Conservation (phyloP, 345 rosid genomes). For the Carallia pectinifolia region DNA sequence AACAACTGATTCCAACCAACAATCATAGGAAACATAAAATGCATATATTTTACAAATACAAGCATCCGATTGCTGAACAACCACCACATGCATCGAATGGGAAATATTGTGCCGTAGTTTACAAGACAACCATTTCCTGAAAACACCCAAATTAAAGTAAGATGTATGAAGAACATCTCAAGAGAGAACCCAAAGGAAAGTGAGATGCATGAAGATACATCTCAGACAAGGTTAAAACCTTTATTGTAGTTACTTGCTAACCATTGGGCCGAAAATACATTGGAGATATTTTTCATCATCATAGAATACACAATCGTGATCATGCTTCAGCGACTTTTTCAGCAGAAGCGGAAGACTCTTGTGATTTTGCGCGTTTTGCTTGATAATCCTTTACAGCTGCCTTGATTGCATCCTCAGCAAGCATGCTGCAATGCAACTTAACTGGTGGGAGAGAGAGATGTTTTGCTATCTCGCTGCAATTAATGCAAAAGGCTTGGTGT, state of each 20-base stretch:
- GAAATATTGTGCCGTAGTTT: too few relatives aligned
- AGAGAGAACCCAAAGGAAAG: too few relatives aligned
- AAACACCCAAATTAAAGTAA: too few relatives aligned
- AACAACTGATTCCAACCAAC: too few relatives aligned
- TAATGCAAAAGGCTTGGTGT: not conserved
- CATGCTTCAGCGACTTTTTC: constrained; percentile 55
- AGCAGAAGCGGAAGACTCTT: constrained; percentile 25
- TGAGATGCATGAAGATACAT: too few relatives aligned
- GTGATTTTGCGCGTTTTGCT: constrained; percentile 53
- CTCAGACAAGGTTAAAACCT: too few relatives aligned
- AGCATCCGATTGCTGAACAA: too few relatives aligned
- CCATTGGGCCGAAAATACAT: not conserved
- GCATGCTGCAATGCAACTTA: constrained; percentile 99
- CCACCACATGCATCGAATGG: too few relatives aligned
- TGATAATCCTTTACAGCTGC: constrained; percentile 92
- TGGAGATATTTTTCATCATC: constrained; percentile 15
- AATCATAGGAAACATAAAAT: too few relatives aligned
- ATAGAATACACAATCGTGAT: constrained; percentile 8
- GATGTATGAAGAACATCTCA: too few relatives aligned
- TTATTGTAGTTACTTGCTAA: not conserved
- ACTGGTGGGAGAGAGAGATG: constrained; percentile 98
- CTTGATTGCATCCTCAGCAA: constrained; percentile 99
- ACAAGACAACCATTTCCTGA: too few relatives aligned
- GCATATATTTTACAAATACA: too few relatives aligned
- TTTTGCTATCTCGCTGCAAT: constrained; percentile 80